Evolutionary conservation across 441 rosid species (phyloP), one percentile per base, ranked within the genome.

Genomic region (Gossypium trilobum): DNA sequence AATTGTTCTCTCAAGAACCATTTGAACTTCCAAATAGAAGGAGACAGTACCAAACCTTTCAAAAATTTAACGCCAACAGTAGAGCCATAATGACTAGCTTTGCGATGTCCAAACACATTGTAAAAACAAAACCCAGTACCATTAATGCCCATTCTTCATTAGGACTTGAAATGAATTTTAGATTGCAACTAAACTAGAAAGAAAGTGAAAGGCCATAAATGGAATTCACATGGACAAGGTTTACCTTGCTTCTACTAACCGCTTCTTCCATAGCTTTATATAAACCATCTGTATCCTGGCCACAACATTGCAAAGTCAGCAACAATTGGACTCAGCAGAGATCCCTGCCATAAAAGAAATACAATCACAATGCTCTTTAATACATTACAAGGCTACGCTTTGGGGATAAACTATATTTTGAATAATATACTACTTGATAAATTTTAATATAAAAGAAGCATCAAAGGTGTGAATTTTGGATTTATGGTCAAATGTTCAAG

Each of bases 251-350:
- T 85, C 86, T 79, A 61, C 82, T 81, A 72, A 88, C 76, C 48
- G 88, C 90, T 64, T 83, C 81, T 75, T 68, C 85, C 89, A 88
- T 81, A 76, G 91, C 96, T 71, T 85, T 78, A 80, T 77, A 70
- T 74, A 90, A 81, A 80, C 80, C 84, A 75, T 86, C 91, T 78
- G 90, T 82, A 79, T 86, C 96, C 93, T 90, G 93, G 73, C 78
- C 91, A 88, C 80, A 88, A 86, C 86, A 88, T 81, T 85, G 90
- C 85, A 90, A 85, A 88, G 89, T 90, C 88, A 87, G 88, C 91
- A 88, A 83, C 86, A 81, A 79, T 83, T 81, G 85, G 79, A 84
- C 86, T 82, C 84, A 83, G 85, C 85, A 82, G 56, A 84, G 84
- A 80, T 72, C 87, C 88, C 91, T 85, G 87, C 80, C 87, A 84